Percentiles rank a stretch among this genome's conserved stretches.
These are phyloP conservation scores for Pyrenophora seminiperda DNA, from an alignment of 2,329 filamentous ascomycete genomes.

Conservation along the genomic window DNA sequence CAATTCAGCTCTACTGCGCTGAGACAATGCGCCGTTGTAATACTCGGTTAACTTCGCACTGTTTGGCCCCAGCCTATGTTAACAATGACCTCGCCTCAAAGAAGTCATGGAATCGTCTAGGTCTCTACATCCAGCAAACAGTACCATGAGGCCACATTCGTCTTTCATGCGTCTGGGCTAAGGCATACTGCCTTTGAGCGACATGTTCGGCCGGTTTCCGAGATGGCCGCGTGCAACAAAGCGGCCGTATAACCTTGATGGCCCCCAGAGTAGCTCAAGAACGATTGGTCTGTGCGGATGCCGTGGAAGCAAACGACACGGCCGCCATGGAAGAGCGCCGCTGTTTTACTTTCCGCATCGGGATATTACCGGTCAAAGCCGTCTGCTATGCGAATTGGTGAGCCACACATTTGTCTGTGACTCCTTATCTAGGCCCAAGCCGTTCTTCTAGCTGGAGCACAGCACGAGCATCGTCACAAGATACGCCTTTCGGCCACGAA, in stretches of 20 bases:
- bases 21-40: too few species aligned
- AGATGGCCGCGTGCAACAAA: slow-evolving; percentile 31
- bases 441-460: slow-evolving; percentile 20
- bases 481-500: slow-evolving; percentile 23
- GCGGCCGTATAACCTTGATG: slow-evolving; percentile 34
- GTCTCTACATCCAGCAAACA: not conserved
- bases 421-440: slow-evolving; percentile 21
- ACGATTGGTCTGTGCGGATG: slow-evolving; percentile 44
- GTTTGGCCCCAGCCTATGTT: not conserved
- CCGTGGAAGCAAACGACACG: slow-evolving; percentile 32
- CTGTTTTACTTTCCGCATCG: slow-evolving; percentile 25
- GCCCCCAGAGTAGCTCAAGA: slow-evolving; percentile 35
- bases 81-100: slow-evolving; percentile 4
- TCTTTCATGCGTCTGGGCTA: slow-evolving; percentile 15
- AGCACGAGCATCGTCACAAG: slow-evolving; percentile 42
- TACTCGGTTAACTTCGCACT: too few species aligned
- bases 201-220: slow-evolving; percentile 29
- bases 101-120: not conserved
- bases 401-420: slow-evolving; percentile 26
- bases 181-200: slow-evolving; percentile 30
- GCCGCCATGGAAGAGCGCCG: slow-evolving; percentile 20
- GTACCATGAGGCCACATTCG: slow-evolving; percentile 4
- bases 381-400: slow-evolving; percentile 28
- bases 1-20: too few species aligned
- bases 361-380: slow-evolving; percentile 25